These are phyloP conservation scores for Syzygium jambos DNA, from an alignment of 345 rosid species.

Conservation along the genomic window DNA sequence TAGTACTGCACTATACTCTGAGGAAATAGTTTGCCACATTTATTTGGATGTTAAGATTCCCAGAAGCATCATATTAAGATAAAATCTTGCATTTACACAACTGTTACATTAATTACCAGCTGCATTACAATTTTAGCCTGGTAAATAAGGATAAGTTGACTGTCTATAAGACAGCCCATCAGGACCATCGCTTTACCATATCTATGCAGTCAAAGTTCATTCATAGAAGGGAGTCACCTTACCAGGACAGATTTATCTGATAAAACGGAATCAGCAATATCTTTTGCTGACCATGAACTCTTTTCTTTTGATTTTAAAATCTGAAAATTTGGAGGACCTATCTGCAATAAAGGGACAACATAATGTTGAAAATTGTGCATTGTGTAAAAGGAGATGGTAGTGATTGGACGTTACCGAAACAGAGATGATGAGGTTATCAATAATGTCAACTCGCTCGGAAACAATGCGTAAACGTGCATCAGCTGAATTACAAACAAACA, in stretches of 20 bases:
- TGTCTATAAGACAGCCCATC: background rate
- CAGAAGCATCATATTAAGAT: background rate
- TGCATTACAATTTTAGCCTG: background rate
- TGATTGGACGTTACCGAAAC: slow-evolving; percentile 44
- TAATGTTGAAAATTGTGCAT: background rate
- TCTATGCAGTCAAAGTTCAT: background rate
- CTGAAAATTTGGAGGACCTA: slow-evolving; percentile 86
- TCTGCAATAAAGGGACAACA: slow-evolving; percentile 40
- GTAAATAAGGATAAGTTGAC: background rate
- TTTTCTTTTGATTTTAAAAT: slow-evolving; percentile 73
- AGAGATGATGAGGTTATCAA: slow-evolving; percentile 79
- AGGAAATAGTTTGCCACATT: background rate
- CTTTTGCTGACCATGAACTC: slow-evolving; percentile 77
- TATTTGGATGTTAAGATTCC: background rate
- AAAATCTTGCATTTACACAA: background rate
- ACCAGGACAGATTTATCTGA: slow-evolving; percentile 92
- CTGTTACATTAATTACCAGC: background rate
- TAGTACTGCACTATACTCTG: background rate
- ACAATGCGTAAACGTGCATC: slow-evolving; percentile 90
- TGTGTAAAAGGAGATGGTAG: background rate
- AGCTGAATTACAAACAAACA: slow-evolving; percentile 34
- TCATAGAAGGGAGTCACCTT: slow-evolving; percentile 10
- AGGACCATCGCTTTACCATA: background rate
- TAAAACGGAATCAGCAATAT: slow-evolving; percentile 85
- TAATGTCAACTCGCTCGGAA: slow-evolving; percentile 79